Percentiles rank a stretch among this genome's conserved stretches.
These are phyloP conservation scores for Mucuna pruriens DNA, from an alignment of 306 rosid species.

Conservation along the genomic window DNA sequence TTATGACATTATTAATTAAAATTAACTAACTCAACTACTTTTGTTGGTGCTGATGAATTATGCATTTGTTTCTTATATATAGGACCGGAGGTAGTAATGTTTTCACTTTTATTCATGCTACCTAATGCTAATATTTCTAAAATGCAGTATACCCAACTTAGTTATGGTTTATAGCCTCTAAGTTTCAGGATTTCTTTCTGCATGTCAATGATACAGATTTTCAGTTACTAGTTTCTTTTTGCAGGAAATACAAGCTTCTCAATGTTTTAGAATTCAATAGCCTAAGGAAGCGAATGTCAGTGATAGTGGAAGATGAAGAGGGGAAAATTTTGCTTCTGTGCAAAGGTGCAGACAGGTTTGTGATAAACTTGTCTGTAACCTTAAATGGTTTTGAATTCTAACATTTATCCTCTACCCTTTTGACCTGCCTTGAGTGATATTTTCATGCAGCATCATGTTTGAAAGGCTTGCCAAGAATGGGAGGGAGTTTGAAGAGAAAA, in stretches of 20 bases:
- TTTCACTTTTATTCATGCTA: background rate
- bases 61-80: too few relatives aligned
- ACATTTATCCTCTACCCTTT: background rate
- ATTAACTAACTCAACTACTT: too few relatives aligned
- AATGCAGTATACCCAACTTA: background rate
- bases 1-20: too few relatives aligned
- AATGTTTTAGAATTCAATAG: background rate
- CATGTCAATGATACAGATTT: background rate
- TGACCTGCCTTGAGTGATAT: background rate
- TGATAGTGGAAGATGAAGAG: background rate
- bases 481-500: background rate
- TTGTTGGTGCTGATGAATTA: too few relatives aligned
- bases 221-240: background rate
- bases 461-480: background rate
- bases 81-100: too few relatives aligned
- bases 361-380: background rate
- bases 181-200: background rate
- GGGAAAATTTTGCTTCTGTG: background rate
- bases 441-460: background rate
- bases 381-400: background rate
- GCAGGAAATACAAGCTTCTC: background rate
- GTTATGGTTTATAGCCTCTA: background rate
- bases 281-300: background rate
- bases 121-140: background rate
- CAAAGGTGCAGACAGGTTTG: constrained; percentile 20